Base-by-base conservation (phyloP, 495 filamentous ascomycete genomes). In the Cercophora scortea region DNA sequence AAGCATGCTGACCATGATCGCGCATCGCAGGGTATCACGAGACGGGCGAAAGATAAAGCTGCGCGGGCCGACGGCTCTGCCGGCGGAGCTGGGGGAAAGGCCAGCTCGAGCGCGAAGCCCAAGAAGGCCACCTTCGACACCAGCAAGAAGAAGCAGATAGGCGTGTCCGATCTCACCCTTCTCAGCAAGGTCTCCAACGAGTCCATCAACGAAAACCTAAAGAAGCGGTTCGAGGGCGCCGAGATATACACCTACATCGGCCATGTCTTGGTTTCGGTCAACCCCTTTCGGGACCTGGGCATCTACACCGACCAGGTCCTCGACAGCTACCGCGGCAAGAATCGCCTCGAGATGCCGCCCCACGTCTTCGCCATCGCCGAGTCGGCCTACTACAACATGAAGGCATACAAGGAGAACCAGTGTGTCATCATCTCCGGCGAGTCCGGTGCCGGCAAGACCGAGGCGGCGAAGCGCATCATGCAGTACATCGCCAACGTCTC, bases 191-290 rank as follows among this genome's bases (percentile, higher is more conserved):
- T 99, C 54, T 93, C 90, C 54, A 96, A 97, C 65, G 94, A 99
- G 68, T 90, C 91, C 15, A 99, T 99, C 75, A 99, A 99, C 71
- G 92, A 96, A 51, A 99, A 99, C 69, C 64, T 99, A 69, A 94
- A 95, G 75, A 89, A 95, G 68, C 85, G 94, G 40, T 99, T 99
- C 68, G 88, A 96, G 61, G 89, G 90, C 77, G 83, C 75, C 57
- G 90, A 97, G 73, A 99, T 99, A 67, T 99, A 99, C 74, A 99
- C 94, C 51, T 99, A 99, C 74, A 99, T 99, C 64, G 94, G 94
- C 71, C 92, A 97, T 88, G 94, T 99, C 69, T 69, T 99, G 78
- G 94, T 99, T 57, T 97, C 94, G 32, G 94, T 99, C 71, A 99
- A 99, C 72, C 94, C 94, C 42, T 99, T 99, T 71, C 84, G 88